Base-by-base conservation (phyloP, 192 early-diverging fungal genomes). In the Backusella australiensis region DNA sequence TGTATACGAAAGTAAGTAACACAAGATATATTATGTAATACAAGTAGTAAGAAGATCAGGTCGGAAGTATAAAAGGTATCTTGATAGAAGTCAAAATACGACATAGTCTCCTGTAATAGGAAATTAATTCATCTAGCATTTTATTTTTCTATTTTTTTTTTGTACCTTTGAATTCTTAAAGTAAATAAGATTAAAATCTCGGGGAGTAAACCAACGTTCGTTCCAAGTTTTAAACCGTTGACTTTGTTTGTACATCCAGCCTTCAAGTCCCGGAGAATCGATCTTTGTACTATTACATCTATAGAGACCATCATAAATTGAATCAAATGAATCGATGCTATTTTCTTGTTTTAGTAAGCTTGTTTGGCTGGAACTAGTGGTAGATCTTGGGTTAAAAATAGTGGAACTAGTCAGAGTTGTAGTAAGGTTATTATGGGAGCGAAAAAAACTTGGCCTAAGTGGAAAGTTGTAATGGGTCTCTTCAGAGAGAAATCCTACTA, bases 151-250 rank as follows among this genome's bases (percentile, higher is more conserved):
- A 6, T 46, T 53, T 53, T 23, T 23, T 21, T 53, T 39, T 23
- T 17, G 21, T 71, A 46, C 70, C 44, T 71, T 71, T 71, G 84
- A 83, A 19, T 78, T 81, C 67, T 88, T 87, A 71, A 87, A 86
- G 67, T 88, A 88, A 69, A 82, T 88, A 15, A 90, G 77, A 21
- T 84, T 82, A 0, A 76, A 72, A 0, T 85, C 86, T 68, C 87
- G 86, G 34, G 88, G 81, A 32, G 87, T 83, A 75, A 86, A 90
- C 84, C 82, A 90, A 15, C 89, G 83, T 38, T 79, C 81, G 70
- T 88, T 88, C 86, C 87, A 90, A 0, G 80, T 85, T 32, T 82
- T 82, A 65, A 87, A 88, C 12, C 83, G 85, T 35, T 86, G 86
- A 1, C 85, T 82, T 65, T 84, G 85, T 69, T 90, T 90, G 70